Conservation (phyloP, 2,329 filamentous ascomycete species). For the Cordyceps pruinosa region DNA sequence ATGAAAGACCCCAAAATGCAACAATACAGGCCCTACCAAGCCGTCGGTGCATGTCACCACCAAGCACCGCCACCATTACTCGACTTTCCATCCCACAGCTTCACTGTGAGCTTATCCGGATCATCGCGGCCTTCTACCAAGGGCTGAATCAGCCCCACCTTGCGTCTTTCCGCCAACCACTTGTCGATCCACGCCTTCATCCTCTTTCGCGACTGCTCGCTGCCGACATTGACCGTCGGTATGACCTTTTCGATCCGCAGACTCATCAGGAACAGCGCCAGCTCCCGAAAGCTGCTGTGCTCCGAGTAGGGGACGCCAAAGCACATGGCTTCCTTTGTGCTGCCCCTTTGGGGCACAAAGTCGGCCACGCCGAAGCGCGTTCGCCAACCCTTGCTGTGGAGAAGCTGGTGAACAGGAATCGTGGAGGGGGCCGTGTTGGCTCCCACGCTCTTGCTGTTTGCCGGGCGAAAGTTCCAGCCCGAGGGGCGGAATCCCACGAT, state of each 20-base stretch:
- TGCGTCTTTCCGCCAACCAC: conserved; percentile 53
- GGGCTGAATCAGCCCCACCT: conserved; percentile 44
- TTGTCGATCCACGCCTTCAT: conserved; percentile 61
- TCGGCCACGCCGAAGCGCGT: conserved; percentile 65
- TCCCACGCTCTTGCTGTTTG: conserved; percentile 47
- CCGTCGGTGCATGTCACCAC: conserved; percentile 24
- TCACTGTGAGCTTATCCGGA: conserved; percentile 20
- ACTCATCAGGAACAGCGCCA: conserved; percentile 88
- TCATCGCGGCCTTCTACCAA: conserved; percentile 34
- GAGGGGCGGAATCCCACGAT: conserved; percentile 88
- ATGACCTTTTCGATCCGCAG: conserved; percentile 83
- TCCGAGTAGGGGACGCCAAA: conserved; percentile 95
- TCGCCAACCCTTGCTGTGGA: conserved; percentile 63
- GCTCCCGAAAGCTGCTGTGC: conserved; percentile 88
- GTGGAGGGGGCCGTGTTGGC: conserved; percentile 43
- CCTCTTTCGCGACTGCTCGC: conserved; percentile 46
- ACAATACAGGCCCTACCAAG: not conserved
- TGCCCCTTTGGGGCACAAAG: conserved; percentile 74
- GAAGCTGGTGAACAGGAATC: conserved; percentile 42
- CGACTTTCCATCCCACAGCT: conserved; percentile 34
- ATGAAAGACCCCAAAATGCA: not conserved
- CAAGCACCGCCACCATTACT: conserved; percentile 32
- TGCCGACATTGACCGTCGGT: conserved; percentile 81
- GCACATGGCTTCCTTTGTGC: conserved; percentile 73
- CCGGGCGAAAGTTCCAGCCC: conserved; percentile 86